Conservation (phyloP, 768 basidiomycete genomes). For the Mycena epipterygia region DNA sequence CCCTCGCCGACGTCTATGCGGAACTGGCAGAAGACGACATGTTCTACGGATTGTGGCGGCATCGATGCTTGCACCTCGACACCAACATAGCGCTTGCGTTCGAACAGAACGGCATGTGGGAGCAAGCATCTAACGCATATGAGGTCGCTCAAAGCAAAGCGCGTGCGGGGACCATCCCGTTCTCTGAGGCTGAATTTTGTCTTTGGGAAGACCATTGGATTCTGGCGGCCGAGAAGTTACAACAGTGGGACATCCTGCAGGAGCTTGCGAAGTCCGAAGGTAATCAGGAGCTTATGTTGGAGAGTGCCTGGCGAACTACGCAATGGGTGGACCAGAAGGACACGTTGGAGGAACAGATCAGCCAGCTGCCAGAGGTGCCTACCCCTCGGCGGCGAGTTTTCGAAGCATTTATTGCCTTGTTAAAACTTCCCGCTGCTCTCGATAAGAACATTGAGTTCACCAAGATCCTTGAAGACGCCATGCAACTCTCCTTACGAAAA, state of each 20-base stretch:
- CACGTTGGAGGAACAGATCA: conserved; percentile 84
- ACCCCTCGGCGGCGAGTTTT: conserved; percentile 98
- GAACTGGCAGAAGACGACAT: conserved; percentile 97
- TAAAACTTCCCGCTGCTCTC: conserved; percentile 84
- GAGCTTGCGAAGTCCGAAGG: conserved; percentile 91
- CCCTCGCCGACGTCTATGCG: conserved; percentile 94
- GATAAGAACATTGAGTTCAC: conserved; percentile 93
- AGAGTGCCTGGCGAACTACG: conserved; percentile 94
- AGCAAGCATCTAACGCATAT: conserved; percentile 89
- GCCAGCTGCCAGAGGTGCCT: conserved; percentile 83
- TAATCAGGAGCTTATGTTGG: conserved; percentile 92
- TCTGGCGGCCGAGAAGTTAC: conserved; percentile 92
- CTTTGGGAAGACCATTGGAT: conserved; percentile 99
- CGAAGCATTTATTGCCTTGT: conserved; percentile 92
- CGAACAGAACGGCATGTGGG: conserved; percentile 99
- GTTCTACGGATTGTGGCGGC: conserved; percentile 96
- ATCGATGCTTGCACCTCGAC: conserved; percentile 89
- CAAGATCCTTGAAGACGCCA: conserved; percentile 92
- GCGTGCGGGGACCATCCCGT: conserved; percentile 84
- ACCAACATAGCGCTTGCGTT: conserved; percentile 90
- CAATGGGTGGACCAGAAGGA: conserved; percentile 92
- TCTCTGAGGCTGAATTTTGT: conserved; percentile 95
- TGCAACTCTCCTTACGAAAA: conserved; percentile 96
- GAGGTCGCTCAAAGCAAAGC: conserved; percentile 92
- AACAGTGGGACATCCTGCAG: conserved; percentile 96